Percentiles rank a stretch among this genome's conserved stretches.
Conservation (phyloP, 2,329 filamentous ascomycete species). For the Fusarium tuaranense region DNA sequence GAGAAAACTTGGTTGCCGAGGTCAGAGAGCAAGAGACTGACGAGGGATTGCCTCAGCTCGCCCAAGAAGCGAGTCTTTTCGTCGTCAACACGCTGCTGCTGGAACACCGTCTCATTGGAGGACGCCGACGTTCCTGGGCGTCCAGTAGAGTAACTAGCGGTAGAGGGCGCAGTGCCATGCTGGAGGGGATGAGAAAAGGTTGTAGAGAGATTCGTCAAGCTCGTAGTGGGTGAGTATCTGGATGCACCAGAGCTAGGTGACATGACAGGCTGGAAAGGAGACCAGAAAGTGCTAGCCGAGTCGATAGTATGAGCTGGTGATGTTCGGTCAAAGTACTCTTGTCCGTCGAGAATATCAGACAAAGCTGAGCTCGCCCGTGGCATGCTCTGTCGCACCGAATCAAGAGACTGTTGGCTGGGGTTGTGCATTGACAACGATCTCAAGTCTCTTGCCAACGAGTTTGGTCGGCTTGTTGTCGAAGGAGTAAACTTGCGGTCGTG, state of each 20-base stretch:
- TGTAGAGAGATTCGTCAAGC: constrained; percentile 67
- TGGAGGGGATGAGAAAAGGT: constrained; percentile 59
- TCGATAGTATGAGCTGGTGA: constrained; percentile 80
- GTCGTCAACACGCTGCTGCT: constrained; percentile 71
- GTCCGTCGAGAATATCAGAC: constrained; percentile 75
- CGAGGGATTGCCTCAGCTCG: constrained; percentile 82
- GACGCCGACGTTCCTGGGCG: constrained; percentile 76
- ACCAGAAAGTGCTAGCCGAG: constrained; percentile 87
- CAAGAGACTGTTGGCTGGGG: constrained; percentile 76
- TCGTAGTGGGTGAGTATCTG: constrained; percentile 72
- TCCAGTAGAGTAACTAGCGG: constrained; percentile 60
- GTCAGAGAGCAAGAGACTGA: constrained; percentile 88
- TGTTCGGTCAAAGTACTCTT: constrained; percentile 76
- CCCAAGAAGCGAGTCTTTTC: constrained; percentile 84
- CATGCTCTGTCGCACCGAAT: constrained; percentile 74
- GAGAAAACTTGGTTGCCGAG: constrained; percentile 87
- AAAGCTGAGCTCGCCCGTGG: constrained; percentile 67
- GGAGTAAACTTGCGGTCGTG: constrained; percentile 61
- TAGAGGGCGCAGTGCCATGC: constrained; percentile 57
- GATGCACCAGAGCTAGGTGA: constrained; percentile 72
- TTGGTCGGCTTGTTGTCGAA: constrained; percentile 56
- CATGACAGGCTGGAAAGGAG: constrained; percentile 79
- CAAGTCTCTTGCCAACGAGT: constrained; percentile 67
- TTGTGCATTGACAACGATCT: constrained; percentile 71
- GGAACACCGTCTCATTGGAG: constrained; percentile 74